Percentiles rank a stretch among this genome's conserved stretches.
Evolutionary conservation across 73 alveolate genomes (phyloP).

Genomic region (Stentor coeruleus): DNA sequence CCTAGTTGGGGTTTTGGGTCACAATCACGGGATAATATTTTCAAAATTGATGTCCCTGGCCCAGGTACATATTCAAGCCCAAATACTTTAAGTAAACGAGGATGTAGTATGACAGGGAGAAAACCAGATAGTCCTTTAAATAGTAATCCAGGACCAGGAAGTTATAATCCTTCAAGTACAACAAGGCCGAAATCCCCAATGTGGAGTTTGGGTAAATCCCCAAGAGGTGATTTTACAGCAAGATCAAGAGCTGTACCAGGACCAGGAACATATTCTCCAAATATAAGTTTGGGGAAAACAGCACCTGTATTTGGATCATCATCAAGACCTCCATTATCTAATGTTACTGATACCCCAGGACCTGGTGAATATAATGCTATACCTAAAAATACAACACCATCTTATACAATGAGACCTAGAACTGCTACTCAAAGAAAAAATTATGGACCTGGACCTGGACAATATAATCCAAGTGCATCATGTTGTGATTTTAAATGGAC

Average conservation of each 20-base stretch:
- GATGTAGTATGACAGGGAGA: no score
- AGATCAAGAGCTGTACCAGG: not conserved
- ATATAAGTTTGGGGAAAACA: not conserved
- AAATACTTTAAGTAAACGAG: no score
- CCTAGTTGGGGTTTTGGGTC: not conserved
- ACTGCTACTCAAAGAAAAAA: not conserved
- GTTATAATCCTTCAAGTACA: not conserved
- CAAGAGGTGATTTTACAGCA: not conserved
- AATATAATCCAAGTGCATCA: not conserved
- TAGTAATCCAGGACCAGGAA: slow-evolving; percentile 27
- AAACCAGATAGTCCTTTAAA: no score
- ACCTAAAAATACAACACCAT: not conserved
- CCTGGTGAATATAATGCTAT: not conserved
- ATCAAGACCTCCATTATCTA: not conserved
- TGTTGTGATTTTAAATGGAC: not conserved
- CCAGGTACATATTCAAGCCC: not conserved
- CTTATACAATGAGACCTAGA: not conserved
- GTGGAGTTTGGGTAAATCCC: not conserved
- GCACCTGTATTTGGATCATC: not conserved
- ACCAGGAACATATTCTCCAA: slow-evolving; percentile 12
- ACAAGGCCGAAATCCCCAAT: not conserved
- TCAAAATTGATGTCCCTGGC: no score
- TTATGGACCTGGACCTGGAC: not conserved
- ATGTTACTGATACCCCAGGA: slow-evolving; percentile 11
- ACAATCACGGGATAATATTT: not conserved